A percentile compares a stretch with the other conserved stretches of the same genome.
Conservation (phyloP, 352 stramenopile species). For the Blastocystis sp. region DNA sequence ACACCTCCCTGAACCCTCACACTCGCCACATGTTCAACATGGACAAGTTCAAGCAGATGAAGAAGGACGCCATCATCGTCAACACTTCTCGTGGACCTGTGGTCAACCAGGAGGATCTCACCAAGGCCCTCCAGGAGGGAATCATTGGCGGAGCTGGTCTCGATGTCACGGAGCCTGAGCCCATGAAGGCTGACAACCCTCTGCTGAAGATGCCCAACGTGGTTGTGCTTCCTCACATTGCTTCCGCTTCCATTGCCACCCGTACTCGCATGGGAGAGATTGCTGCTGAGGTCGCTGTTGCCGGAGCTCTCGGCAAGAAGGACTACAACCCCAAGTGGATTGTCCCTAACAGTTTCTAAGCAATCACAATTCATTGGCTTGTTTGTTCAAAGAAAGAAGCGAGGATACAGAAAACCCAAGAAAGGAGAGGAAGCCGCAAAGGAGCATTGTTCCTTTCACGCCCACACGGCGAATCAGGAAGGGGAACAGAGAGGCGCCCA, state of each 20-base stretch:
- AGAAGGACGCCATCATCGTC: constrained; percentile 72
- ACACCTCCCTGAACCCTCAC: constrained; percentile 69
- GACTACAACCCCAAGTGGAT: constrained; percentile 43
- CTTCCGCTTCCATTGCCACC: constrained; percentile 65
- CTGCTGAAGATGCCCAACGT: constrained; percentile 66
- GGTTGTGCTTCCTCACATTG: constrained; percentile 66
- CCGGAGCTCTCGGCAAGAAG: constrained; percentile 38
- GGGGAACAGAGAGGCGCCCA: constrained; percentile 11
- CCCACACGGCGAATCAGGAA: neutral
- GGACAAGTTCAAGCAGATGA: constrained; percentile 71
- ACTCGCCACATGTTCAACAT: constrained; percentile 70
- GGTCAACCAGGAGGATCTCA: constrained; percentile 70
- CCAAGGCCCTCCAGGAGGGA: constrained; percentile 62
- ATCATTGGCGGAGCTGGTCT: constrained; percentile 66
- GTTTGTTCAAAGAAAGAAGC: neutral
- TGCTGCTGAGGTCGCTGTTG: constrained; percentile 55
- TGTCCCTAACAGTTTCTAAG: constrained; percentile 46
- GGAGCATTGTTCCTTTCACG: neutral
- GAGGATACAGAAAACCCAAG: neutral
- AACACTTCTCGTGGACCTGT: constrained; percentile 79
- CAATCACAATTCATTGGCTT: neutral
- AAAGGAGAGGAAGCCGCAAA: neutral
- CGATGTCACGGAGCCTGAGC: constrained; percentile 78
- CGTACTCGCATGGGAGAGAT: constrained; percentile 59
- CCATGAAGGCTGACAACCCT: constrained; percentile 69